These are phyloP conservation scores for Cladophialophora carrionii DNA, from an alignment of 2,329 filamentous ascomycete species.

Conservation along the genomic window DNA sequence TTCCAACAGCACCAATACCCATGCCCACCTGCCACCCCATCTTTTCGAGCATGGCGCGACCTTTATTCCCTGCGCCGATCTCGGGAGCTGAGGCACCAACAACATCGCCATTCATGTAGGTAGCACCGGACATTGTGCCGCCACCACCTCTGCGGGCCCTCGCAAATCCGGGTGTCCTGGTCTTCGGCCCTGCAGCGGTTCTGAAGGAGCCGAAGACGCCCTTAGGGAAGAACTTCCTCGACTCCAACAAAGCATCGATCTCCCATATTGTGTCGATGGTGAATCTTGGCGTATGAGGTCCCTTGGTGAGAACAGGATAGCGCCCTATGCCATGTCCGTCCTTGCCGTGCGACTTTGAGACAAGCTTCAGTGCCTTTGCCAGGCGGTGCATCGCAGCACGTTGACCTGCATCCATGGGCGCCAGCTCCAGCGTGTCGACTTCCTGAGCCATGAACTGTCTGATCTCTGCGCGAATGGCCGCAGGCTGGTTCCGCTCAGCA, in stretches of 20 bases:
- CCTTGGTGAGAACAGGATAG: constrained; percentile 77
- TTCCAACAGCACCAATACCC: constrained; percentile 76
- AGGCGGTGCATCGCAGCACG: constrained; percentile 81
- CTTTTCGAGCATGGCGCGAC: constrained; percentile 86
- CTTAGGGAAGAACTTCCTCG: constrained; percentile 37
- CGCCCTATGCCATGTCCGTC: constrained; percentile 72
- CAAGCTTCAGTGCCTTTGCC: constrained; percentile 73
- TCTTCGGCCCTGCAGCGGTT: constrained; percentile 12
- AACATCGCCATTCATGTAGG: constrained; percentile 80
- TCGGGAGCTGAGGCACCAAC: constrained; percentile 85
- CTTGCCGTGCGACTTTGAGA: constrained; percentile 79
- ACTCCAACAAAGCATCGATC: constrained; percentile 43
- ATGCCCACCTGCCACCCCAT: constrained; percentile 95
- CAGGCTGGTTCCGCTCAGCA: constrained; percentile 58
- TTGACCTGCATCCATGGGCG: constrained; percentile 78
- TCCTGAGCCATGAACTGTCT: constrained; percentile 38
- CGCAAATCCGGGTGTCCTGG: constrained; percentile 34
- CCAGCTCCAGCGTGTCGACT: constrained; percentile 61
- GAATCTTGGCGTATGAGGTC: constrained; percentile 65
- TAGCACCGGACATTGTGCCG: constrained; percentile 52
- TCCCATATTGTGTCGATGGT: constrained; percentile 58
- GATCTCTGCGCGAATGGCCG: constrained; percentile 73
- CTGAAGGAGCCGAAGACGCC: constrained; percentile 21
- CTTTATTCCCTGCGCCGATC: constrained; percentile 78
- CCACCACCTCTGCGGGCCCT: constrained; percentile 43